These are phyloP conservation scores for Phylloboletellus chloephorus DNA, from an alignment of 1,284 basidiomycete species.

Conservation along the genomic window DNA sequence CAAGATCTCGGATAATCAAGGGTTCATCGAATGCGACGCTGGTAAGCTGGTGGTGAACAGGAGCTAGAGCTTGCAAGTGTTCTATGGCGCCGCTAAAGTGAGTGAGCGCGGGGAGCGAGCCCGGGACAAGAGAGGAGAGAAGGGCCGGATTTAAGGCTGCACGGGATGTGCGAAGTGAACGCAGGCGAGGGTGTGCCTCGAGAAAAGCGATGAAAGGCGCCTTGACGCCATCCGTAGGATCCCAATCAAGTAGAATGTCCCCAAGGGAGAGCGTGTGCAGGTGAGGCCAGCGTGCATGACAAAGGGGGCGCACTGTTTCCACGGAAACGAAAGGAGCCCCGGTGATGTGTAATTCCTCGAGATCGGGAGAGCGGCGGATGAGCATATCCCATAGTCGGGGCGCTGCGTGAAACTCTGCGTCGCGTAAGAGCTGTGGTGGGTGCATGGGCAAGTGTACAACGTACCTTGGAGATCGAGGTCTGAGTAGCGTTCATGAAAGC, in stretches of 20 bases:
- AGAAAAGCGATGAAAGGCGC: slow-evolving; percentile 60
- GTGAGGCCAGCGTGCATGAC: slow-evolving; percentile 54
- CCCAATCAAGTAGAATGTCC: slow-evolving; percentile 56
- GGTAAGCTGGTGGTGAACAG: slow-evolving; percentile 40
- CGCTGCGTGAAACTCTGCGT: slow-evolving; percentile 25
- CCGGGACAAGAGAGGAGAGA: slow-evolving; percentile 42
- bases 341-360: slow-evolving; percentile 55
- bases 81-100: slow-evolving; percentile 48
- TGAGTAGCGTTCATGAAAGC: slow-evolving; percentile 56
- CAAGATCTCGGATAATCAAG: slow-evolving; percentile 59
- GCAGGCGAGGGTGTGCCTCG: slow-evolving; percentile 54
- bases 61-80: slow-evolving; percentile 53
- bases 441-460: slow-evolving; percentile 13
- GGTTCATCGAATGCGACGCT: slow-evolving; percentile 59
- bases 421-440: slow-evolving; percentile 3
- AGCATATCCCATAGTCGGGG: slow-evolving; percentile 62
- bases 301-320: slow-evolving; percentile 37
- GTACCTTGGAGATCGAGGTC: slow-evolving; percentile 52
- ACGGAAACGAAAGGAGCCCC: slow-evolving; percentile 48
- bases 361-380: slow-evolving; percentile 51
- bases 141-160: slow-evolving; percentile 52
- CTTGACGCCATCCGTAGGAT: slow-evolving; percentile 35
- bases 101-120: slow-evolving; percentile 45
- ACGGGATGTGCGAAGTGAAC: slow-evolving; percentile 49
- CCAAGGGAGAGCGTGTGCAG: slow-evolving; percentile 54